Percentiles rank a stretch among this genome's conserved stretches.
Conservation (phyloP, 129 eudicot species). For the Erigeron canadensis region DNA sequence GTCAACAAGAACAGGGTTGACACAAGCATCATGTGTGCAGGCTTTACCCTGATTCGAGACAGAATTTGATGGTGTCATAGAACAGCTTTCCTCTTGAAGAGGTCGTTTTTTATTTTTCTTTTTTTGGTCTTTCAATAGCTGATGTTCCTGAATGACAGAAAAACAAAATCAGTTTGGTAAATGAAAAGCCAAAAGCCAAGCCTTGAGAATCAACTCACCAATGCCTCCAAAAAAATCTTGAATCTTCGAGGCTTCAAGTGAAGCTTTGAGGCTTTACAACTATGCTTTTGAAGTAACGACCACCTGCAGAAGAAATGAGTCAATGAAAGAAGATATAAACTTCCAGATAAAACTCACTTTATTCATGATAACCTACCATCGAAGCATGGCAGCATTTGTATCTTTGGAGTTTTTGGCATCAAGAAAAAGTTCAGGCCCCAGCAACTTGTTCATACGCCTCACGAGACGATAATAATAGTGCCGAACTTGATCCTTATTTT, state of each 20-base stretch:
- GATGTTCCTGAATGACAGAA: slow-evolving; percentile 62
- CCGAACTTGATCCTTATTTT: slow-evolving; percentile 96
- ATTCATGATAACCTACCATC: slow-evolving; percentile 58
- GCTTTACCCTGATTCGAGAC: slow-evolving; percentile 16
- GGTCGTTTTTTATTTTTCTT: slow-evolving; percentile 55
- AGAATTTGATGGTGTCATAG: slow-evolving; percentile 39
- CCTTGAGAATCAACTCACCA: slow-evolving; percentile 52
- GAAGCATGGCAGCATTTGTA: slow-evolving; percentile 96
- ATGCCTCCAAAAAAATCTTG: slow-evolving; percentile 70
- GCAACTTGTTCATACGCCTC: slow-evolving; percentile 91
- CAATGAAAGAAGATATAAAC: not conserved
- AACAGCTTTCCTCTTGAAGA: slow-evolving; percentile 57
- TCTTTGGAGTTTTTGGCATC: slow-evolving; percentile 91
- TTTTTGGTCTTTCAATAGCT: slow-evolving; percentile 77
- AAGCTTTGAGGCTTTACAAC: slow-evolving; percentile 96
- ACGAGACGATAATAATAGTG: slow-evolving; percentile 96
- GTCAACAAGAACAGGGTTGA: slow-evolving; percentile 50
- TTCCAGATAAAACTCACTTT: not conserved
- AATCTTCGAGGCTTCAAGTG: slow-evolving; percentile 94
- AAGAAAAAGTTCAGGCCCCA: slow-evolving; percentile 80
- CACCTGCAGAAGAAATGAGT: slow-evolving; percentile 55
- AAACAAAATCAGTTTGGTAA: slow-evolving; percentile 10
- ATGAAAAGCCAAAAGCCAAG: not conserved
- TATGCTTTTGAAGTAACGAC: slow-evolving; percentile 83
- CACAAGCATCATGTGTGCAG: slow-evolving; percentile 13